A percentile compares a stretch with the other conserved stretches of the same genome.
These are phyloP conservation scores for Peterozyma xylosa DNA, from an alignment of 805 yeast genomes.

Conservation along the genomic window DNA sequence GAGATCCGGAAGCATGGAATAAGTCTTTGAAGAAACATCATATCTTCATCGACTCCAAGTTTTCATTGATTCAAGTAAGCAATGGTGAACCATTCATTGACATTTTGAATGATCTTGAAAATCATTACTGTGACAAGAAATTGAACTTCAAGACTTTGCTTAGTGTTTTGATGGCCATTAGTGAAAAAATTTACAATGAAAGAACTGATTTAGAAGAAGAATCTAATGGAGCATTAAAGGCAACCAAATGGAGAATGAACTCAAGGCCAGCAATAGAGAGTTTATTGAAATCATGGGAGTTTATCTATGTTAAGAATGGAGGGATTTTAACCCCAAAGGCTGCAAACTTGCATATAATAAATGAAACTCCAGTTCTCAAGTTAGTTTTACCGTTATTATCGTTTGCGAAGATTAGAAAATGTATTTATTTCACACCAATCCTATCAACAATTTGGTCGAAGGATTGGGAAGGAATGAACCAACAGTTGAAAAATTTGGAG, in stretches of 20 bases:
- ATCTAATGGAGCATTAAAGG: slow-evolving; percentile 33
- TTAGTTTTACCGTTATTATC: slow-evolving; percentile 59
- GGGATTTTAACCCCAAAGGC: slow-evolving; percentile 53
- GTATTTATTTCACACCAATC: slow-evolving; percentile 54
- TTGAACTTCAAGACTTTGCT: slow-evolving; percentile 43
- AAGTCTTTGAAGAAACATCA: slow-evolving; percentile 25
- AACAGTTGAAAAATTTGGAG: slow-evolving; percentile 35
- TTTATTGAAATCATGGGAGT: slow-evolving; percentile 63
- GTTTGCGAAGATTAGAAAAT: slow-evolving; percentile 60
- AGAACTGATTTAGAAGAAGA: slow-evolving; percentile 28
- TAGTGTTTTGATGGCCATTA: slow-evolving; percentile 55
- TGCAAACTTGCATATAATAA: slow-evolving; percentile 38
- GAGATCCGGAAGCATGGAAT: slow-evolving; percentile 44
- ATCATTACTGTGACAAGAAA: slow-evolving; percentile 29
- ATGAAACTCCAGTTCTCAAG: slow-evolving; percentile 49
- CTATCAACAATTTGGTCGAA: slow-evolving; percentile 53
- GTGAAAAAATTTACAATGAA: slow-evolving; percentile 56
- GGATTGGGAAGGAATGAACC: slow-evolving; percentile 65
- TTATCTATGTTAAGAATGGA: slow-evolving; percentile 49
- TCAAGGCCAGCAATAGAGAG: slow-evolving; percentile 51
- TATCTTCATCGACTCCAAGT: slow-evolving; percentile 43
- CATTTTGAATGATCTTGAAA: slow-evolving; percentile 38
- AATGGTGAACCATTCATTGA: slow-evolving; percentile 43
- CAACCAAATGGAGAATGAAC: slow-evolving; percentile 59
- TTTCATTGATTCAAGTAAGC: slow-evolving; percentile 46